Conservation (phyloP, 495 filamentous ascomycete species). For the Choiromyces venosus region DNA sequence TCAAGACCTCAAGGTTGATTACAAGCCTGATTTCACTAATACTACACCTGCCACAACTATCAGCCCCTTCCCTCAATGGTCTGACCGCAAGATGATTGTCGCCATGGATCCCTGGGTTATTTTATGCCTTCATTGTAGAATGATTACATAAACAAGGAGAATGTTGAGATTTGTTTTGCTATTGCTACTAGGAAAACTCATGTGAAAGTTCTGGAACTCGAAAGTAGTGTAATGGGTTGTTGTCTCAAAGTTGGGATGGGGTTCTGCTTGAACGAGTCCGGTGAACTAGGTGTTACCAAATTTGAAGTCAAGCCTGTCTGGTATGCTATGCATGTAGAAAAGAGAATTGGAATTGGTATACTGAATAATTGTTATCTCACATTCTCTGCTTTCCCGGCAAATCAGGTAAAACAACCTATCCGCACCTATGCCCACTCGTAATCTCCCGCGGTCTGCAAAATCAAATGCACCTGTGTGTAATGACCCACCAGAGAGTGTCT, state of each 20-base stretch:
- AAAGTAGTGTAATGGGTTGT: constrained; percentile 72
- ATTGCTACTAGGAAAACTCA: constrained; percentile 93
- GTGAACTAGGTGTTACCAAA: constrained; percentile 92
- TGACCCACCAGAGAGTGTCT: too few relatives aligned
- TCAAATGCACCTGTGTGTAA: too few relatives aligned
- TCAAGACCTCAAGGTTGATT: constrained; percentile 74
- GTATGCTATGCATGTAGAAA: constrained; percentile 92
- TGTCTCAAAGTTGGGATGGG: constrained; percentile 72
- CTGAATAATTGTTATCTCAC: constrained; percentile 9
- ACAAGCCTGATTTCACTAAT: constrained; percentile 90
- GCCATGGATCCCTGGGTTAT: constrained; percentile 94
- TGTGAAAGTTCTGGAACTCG: constrained; percentile 93
- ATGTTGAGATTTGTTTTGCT: constrained; percentile 83
- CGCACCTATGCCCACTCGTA: too few relatives aligned
- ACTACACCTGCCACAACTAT: constrained; percentile 84
- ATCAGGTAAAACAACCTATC: too few relatives aligned
- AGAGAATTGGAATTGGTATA: constrained; percentile 81
- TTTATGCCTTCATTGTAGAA: constrained; percentile 75
- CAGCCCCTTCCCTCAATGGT: too few relatives aligned
- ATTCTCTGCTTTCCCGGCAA: not conserved
- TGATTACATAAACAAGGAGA: constrained; percentile 61
- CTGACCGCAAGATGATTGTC: constrained; percentile 88
- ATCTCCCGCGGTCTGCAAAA: too few relatives aligned
- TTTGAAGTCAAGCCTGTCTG: constrained; percentile 93
- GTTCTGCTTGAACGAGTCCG: constrained; percentile 73